Percentiles rank a stretch among this genome's conserved stretches.
These are phyloP conservation scores for Lentinula raphanica DNA, from an alignment of 768 basidiomycete species.

Conservation along the genomic window DNA sequence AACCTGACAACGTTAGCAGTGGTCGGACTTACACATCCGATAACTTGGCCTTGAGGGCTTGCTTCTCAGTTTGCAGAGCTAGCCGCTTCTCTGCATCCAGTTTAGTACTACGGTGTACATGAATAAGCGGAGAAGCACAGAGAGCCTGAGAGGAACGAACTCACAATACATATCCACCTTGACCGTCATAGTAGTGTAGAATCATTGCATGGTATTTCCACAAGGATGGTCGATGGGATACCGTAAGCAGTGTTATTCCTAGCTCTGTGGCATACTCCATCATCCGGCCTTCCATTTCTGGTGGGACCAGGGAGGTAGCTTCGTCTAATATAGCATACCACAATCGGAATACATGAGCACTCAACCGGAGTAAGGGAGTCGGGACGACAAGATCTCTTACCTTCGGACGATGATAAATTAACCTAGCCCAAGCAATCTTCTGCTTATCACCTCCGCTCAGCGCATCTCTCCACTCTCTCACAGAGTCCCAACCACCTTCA, in stretches of 20 bases:
- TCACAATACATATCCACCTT: slow-evolving; percentile 93
- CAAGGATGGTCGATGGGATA: slow-evolving; percentile 90
- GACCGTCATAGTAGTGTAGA: slow-evolving; percentile 88
- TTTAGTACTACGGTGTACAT: slow-evolving; percentile 58
- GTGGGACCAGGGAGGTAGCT: slow-evolving; percentile 90
- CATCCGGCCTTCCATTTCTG: slow-evolving; percentile 90
- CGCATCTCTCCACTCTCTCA: slow-evolving; percentile 91
- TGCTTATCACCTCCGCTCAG: slow-evolving; percentile 96
- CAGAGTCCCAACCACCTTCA: slow-evolving; percentile 92
- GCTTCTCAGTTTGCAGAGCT: slow-evolving; percentile 92
- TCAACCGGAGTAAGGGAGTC: background rate
- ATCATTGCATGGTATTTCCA: slow-evolving; percentile 92
- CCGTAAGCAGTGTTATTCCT: slow-evolving; percentile 89
- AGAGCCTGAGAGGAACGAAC: slow-evolving; percentile 28
- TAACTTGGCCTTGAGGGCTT: slow-evolving; percentile 77
- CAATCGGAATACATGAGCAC: background rate
- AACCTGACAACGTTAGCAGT: background rate
- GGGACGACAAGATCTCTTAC: slow-evolving; percentile 36
- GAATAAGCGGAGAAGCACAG: background rate
- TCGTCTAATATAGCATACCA: slow-evolving; percentile 97
- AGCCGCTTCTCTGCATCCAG: slow-evolving; percentile 87
- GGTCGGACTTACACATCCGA: slow-evolving; percentile 79
- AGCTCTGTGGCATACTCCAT: slow-evolving; percentile 86
- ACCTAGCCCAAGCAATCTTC: slow-evolving; percentile 92
- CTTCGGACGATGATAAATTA: slow-evolving; percentile 95